These are phyloP conservation scores for Neolecta irregularis DNA, from an alignment of 1,139 yeast species.

Conservation along the genomic window DNA sequence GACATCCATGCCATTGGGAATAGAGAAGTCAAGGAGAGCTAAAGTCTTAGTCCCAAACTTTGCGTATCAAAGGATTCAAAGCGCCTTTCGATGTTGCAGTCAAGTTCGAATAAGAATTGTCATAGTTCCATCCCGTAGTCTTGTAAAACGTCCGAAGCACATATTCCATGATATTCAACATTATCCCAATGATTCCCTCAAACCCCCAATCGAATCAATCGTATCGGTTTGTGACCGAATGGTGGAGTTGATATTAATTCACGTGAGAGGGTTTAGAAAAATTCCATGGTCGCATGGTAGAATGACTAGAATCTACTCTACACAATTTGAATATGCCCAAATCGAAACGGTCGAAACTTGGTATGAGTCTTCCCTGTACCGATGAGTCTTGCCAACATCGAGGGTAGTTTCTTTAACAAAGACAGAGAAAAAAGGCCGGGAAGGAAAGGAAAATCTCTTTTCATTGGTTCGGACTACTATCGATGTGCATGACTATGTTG, in stretches of 20 bases:
- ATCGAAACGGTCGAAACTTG: slow-evolving; percentile 77
- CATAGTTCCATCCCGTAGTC: slow-evolving; percentile 61
- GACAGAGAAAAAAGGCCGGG: slow-evolving; percentile 89
- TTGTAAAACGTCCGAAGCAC: slow-evolving; percentile 54
- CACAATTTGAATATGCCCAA: slow-evolving; percentile 64
- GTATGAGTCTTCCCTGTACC: slow-evolving; percentile 10
- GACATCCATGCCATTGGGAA: slow-evolving; percentile 55
- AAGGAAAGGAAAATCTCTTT: slow-evolving; percentile 77
- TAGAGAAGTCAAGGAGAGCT: slow-evolving; percentile 47
- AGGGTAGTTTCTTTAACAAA: slow-evolving; percentile 69
- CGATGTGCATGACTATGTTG: slow-evolving; percentile 54
- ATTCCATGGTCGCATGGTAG: no score
- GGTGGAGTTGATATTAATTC: background rate
- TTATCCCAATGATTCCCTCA: background rate
- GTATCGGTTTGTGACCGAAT: no score
- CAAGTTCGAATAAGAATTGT: slow-evolving; percentile 58
- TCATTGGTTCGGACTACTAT: slow-evolving; percentile 76
- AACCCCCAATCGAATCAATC: background rate
- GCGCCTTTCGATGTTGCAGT: slow-evolving; percentile 49
- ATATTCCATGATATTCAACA: slow-evolving; percentile 49
- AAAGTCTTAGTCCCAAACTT: background rate
- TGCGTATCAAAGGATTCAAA: slow-evolving; percentile 1
- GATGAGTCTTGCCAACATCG: background rate
- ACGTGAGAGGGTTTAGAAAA: background rate
- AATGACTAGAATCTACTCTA: slow-evolving; percentile 1